These are phyloP conservation scores for Hanseniaspora vineae DNA, from an alignment of 805 yeast species.

Conservation along the genomic window DNA sequence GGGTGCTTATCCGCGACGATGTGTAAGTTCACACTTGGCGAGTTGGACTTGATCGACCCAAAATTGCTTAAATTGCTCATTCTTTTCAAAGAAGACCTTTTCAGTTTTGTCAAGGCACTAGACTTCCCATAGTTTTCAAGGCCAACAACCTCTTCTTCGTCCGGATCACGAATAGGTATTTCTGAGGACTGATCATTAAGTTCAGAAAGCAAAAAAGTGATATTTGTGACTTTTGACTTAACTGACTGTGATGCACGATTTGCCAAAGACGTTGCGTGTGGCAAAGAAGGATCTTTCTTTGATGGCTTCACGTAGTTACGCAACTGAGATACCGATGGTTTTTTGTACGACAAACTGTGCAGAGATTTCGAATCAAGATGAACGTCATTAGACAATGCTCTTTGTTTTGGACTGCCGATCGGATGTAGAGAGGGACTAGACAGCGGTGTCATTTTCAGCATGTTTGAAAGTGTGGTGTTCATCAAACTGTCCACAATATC, in stretches of 20 bases:
- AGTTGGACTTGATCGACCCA: background rate
- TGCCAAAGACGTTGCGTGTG: background rate
- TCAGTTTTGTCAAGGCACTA: constrained; percentile 2
- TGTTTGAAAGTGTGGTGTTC: background rate
- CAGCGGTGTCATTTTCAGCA: constrained; percentile 2
- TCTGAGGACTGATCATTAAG: constrained; percentile 15
- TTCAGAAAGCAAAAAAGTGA: constrained; percentile 23
- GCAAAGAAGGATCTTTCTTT: constrained; percentile 3
- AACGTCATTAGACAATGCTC: constrained; percentile 1
- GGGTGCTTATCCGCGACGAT: background rate
- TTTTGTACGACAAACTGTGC: background rate
- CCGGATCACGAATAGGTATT: constrained; percentile 20
- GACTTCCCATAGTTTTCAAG: constrained; percentile 13
- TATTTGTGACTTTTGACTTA: constrained; percentile 24
- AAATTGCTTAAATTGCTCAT: background rate
- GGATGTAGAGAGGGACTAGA: background rate
- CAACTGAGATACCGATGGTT: background rate
- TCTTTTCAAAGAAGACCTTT: constrained; percentile 1
- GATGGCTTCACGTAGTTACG: background rate
- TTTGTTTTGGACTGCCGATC: background rate
- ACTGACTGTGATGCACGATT: constrained; percentile 23
- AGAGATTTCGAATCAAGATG: constrained; percentile 1
- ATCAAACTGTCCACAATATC: too few relatives aligned
- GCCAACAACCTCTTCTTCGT: constrained; percentile 23
- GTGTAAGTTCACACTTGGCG: background rate